Base-by-base conservation (phyloP, 139 green algal species). In the Coccomyxa sp. region DNA sequence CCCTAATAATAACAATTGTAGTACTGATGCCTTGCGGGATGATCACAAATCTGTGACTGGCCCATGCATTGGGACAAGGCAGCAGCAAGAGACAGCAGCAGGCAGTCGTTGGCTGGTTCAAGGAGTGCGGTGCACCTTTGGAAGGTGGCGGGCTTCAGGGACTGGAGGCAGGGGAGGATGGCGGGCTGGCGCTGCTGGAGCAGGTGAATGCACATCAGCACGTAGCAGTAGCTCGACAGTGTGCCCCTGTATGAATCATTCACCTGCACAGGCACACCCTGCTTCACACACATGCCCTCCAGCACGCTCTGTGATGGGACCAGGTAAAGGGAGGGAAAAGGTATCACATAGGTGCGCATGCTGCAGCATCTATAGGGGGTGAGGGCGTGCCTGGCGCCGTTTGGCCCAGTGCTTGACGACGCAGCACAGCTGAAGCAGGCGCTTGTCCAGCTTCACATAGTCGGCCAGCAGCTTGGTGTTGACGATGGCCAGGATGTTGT, bases 381-480 rank as follows among this genome's bases (percentile, higher is more conserved):
- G 50, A 64, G 16, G 37, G 24, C 70, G 16, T 18, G 37, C 41
- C 68, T 83, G 72, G 41, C 73, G 55, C 34, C 80, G 78, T 86
- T 95, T 96, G 69, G 95, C 94, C 95, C 95, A 98, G 82, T 96
- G 90, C 93, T 98, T 98, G 74, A 98, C 89, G 33, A 97, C 55
- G 39, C 91, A 85, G 41, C 86, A 89, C 50, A 98, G 88, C 80
- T 92, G 86, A 0, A 86, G 74, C 73, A 98, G 83, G 14, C 95
- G 83, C 0, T 82, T 78, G 84, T 98, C 95, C 6, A 97, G 71
- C 0, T 75, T 68, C 34, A 79, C 83, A 81, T 98, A 98, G 78
- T 91, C 81, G 6, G 76, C 41, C 77, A 98, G 90, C 78, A 98
- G 83, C 78, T 88, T 87, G 39, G 94, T 97, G 91, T 97, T 97